Evolutionary conservation across 495 filamentous ascomycete species (phyloP).

Genomic region (Aspergillus kassunensis): DNA sequence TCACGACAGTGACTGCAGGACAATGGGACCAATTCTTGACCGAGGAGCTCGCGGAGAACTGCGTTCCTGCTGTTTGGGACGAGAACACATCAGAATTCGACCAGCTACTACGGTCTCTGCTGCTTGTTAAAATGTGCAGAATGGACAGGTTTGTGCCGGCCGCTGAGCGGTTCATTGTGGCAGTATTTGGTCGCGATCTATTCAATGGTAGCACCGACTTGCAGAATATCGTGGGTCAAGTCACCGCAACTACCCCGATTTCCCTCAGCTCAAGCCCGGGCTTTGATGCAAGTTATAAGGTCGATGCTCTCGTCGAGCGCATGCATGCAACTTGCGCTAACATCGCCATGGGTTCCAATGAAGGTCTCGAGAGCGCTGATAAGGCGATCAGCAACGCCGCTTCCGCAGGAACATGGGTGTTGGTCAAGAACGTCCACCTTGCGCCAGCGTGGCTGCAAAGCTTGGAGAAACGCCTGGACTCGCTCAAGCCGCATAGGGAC

Average conservation of each 20-base stretch:
- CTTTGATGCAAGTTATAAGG: constrained; percentile 98
- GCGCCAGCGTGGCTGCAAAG: constrained; percentile 94
- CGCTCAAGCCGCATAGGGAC: constrained; percentile 88
- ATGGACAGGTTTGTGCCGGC: constrained; percentile 92
- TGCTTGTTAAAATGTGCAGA: constrained; percentile 91
- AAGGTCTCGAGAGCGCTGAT: constrained; percentile 86
- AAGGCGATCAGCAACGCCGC: constrained; percentile 93
- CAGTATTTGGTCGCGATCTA: constrained; percentile 80
- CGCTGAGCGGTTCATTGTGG: constrained; percentile 83
- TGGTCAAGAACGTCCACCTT: constrained; percentile 98
- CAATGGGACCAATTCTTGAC: constrained; percentile 77
- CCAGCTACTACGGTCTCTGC: constrained; percentile 73
- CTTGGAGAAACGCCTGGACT: constrained; percentile 92
- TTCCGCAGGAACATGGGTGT: constrained; percentile 88
- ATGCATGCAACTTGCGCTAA: constrained; percentile 80
- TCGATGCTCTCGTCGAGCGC: constrained; percentile 87
- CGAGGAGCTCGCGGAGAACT: constrained; percentile 85
- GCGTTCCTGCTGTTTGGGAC: constrained; percentile 75
- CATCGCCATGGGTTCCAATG: constrained; percentile 98
- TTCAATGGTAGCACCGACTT: constrained; percentile 81
- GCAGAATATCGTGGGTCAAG: constrained; percentile 76
- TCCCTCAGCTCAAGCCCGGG: constrained; percentile 90
- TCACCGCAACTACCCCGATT: constrained; percentile 79
- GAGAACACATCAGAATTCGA: constrained; percentile 60
- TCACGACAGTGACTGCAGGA: constrained; percentile 55